Base-by-base conservation (phyloP, 306 rosid species). In the Mimosa pudica region DNA sequence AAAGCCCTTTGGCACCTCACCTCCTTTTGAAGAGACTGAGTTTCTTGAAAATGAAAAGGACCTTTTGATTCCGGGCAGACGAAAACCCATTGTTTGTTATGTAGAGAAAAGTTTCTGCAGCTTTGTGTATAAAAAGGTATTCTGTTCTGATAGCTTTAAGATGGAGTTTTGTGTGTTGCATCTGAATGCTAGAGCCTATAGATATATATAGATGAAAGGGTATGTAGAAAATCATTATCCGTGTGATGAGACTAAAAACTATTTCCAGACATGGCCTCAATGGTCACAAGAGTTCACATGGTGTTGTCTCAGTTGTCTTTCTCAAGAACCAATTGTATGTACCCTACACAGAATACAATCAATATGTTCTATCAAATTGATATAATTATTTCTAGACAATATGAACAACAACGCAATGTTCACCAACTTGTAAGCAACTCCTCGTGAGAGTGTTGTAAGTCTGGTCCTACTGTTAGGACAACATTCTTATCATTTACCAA, bases 1-100 rank as follows among this genome's bases (percentile, higher is more conserved):
- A 57, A 57, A 82, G 18, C 94, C 94, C 57, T 88, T 90, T 75
- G 87, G 90, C 2, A 80, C 76, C 8, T 80, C 64, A 0, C 38
- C 52, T 41, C 30, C 68, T 64, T 58, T 83, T 30, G 85, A 77
- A 74, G 65, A 24, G 76, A 79, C 20, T 61, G 66, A 18, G 38
- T 48, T 78, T 51, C 71, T 30, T 47, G 62, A 4, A 24, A 44
- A 49, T 12, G 78, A 70, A 32, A 11, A 17, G 10, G 69, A 24
- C 81, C 47, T 70, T 82, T 35, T 24, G 20, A 79, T 57, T 52
- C 54, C 24, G 0, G 75, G 80, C 62, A 89, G 76, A 71, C 49
- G 82, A 54, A 84, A 77, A 16, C 79, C 82, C 88, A 73, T 83
- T 35, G 8, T 70, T 70, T 42, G 49, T 13, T 20, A 62, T 61